Base-by-base conservation (phyloP, 2,329 filamentous ascomycete genomes). In the Endoconidiophora laricicola region DNA sequence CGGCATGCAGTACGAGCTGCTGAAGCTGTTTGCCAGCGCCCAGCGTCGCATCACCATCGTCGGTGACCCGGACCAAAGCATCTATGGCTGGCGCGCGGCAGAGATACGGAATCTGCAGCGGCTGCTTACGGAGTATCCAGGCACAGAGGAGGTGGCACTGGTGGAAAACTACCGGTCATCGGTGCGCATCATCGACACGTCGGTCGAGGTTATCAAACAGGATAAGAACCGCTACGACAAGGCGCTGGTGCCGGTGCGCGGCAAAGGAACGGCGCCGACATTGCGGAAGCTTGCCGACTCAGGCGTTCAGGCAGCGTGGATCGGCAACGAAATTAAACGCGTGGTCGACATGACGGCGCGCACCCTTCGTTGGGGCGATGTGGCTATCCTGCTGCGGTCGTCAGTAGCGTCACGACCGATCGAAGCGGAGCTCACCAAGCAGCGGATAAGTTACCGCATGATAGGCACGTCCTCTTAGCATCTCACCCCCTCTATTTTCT, bases 81-180 rank as follows among this genome's bases (percentile, higher is more conserved):
- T 98, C 52, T 98, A 96, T 61, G 86, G 90, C 18, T 98, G 93
- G 72, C 81, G 90, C 18, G 88, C 86, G 6, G 90, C 91, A 7
- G 90, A 98, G 62, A 86, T 90, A 57, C 82, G 82, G 61, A 98
- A 96, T 58, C 71, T 96, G 44, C 76, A 77, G 56, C 78, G 83
- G 2, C 79, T 98, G 70, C 75, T 86, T 48, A 69, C 69, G 40
- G 79, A 86, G 52, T 95, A 83, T 59, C 80, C 80, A 0, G 74
- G 82, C 23, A 91, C 87, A 0, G 74, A 86, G 3, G 82, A 91
- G 52, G 78, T 95, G 42, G 79, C 90, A 4, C 70, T 98, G 2
- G 85, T 95, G 60, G 84, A 95, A 59, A 98, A 96, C 59, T 98
- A 98, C 60, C 78, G 90, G 20, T 96, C 90, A 1, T 93, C 87